Conservation (phyloP, 2,329 filamentous ascomycete species). For the Talaromyces islandicus region DNA sequence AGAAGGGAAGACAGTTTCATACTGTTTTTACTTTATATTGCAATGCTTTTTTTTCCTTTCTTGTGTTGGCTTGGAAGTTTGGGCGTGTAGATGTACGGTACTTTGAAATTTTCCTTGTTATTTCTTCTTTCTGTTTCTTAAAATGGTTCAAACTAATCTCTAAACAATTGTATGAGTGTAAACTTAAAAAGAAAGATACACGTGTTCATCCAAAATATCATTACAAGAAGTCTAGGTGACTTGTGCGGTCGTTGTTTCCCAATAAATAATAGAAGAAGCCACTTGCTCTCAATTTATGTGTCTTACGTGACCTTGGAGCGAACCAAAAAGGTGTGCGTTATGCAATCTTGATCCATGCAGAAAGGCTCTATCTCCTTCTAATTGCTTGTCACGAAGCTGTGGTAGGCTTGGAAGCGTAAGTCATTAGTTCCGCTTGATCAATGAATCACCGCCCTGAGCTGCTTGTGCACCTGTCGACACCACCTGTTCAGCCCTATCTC, state of each 20-base stretch:
- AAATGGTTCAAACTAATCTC: background rate
- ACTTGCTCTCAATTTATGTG: background rate
- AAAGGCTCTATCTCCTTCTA: background rate
- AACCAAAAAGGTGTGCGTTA: background rate
- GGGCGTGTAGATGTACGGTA: slow-evolving; percentile 1
- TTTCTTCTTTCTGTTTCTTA: background rate
- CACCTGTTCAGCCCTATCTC: slow-evolving; percentile 16
- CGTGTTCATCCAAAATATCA: background rate
- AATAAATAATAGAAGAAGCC: background rate
- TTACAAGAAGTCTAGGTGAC: background rate
- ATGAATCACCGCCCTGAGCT: background rate
- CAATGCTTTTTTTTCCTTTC: background rate
- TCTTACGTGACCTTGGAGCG: background rate
- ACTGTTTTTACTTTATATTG: background rate
- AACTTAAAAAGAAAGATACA: background rate
- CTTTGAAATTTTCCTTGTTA: background rate
- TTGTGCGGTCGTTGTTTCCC: background rate
- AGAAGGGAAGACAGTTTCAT: background rate
- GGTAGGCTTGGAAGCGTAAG: background rate
- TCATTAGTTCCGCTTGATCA: slow-evolving; percentile 7
- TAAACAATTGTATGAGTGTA: background rate
- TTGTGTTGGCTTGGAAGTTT: slow-evolving; percentile 5
- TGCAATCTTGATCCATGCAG: background rate
- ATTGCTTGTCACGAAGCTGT: background rate
- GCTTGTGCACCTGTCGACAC: slow-evolving; percentile 1